A percentile compares a stretch with the other conserved stretches of the same genome.
Evolutionary conservation across 2,329 filamentous ascomycete species (phyloP).

Genomic region (Orbilia oligospora): DNA sequence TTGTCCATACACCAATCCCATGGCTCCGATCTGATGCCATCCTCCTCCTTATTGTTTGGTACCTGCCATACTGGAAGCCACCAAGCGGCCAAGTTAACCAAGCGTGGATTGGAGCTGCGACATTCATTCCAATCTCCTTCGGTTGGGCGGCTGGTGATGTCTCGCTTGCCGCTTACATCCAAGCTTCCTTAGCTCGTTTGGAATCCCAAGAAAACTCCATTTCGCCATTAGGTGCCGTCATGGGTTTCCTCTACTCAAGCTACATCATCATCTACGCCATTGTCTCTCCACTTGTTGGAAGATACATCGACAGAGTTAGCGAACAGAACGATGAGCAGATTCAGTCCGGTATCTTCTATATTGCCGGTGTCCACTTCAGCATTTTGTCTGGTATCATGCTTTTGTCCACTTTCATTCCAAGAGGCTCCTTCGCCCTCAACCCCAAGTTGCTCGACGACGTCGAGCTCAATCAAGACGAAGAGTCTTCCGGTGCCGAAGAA

Average conservation of each 20-base stretch:
- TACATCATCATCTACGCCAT: conserved; percentile 71
- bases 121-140: conserved; percentile 70
- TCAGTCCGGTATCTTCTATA: conserved; percentile 68
- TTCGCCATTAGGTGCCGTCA: conserved; percentile 70
- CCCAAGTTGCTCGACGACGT: conserved; percentile 68
- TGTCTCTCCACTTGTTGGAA: conserved; percentile 68
- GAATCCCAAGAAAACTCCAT: conserved; percentile 69
- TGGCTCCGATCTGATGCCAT: conserved; percentile 71
- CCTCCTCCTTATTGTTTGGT: conserved; percentile 68
- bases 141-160: conserved; percentile 72
- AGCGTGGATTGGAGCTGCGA: conserved; percentile 70
- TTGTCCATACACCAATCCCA: conserved; percentile 70
- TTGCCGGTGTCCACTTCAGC: conserved; percentile 70
- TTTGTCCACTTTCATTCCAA: conserved; percentile 69
- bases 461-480: conserved; percentile 65
- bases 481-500: conserved; percentile 35
- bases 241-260: conserved; percentile 71
- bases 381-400: conserved; percentile 68
- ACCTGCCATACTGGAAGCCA: conserved; percentile 54
- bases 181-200: conserved; percentile 69
- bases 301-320: conserved; percentile 69
- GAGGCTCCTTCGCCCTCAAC: conserved; percentile 69
- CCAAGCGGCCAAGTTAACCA: conserved; percentile 67
- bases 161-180: conserved; percentile 71
- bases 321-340: conserved; percentile 66